Evolutionary conservation across 2,329 filamentous ascomycete species (phyloP).

Genomic region (Paecilomyces fulvus): DNA sequence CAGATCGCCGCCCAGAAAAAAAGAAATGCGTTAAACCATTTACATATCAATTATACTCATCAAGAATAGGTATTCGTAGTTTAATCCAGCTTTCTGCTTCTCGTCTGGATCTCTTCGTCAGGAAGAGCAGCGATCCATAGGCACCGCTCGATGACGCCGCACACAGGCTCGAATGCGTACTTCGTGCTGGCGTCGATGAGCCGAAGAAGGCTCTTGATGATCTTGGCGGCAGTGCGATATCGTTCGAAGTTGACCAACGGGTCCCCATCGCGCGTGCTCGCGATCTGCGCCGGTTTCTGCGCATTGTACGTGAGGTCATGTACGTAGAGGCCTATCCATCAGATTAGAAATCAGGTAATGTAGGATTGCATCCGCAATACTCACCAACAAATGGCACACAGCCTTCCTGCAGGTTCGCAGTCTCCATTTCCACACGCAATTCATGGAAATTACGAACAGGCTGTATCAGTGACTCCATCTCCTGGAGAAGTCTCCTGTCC

Average conservation of each 20-base stretch:
- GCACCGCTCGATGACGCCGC: constrained; percentile 52
- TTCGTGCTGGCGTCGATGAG: constrained; percentile 56
- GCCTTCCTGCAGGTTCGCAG: constrained; percentile 48
- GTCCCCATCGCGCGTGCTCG: constrained; percentile 39
- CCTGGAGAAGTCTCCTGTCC: constrained; percentile 48
- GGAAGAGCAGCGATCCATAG: constrained; percentile 55
- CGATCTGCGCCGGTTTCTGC: constrained; percentile 54
- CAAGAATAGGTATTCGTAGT: not conserved
- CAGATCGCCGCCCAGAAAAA: not conserved
- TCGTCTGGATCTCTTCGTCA: constrained; percentile 47
- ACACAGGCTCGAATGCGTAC: constrained; percentile 51
- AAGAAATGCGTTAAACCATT: not conserved
- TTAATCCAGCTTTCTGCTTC: constrained; percentile 38
- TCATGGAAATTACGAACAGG: constrained; percentile 57
- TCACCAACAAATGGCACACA: constrained; percentile 59
- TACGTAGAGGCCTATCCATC: constrained; percentile 48
- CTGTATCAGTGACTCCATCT: constrained; percentile 54
- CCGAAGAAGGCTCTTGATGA: constrained; percentile 56
- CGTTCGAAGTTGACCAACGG: constrained; percentile 59
- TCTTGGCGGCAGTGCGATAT: constrained; percentile 55
- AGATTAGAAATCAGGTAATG: not conserved
- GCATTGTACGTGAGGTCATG: constrained; percentile 61
- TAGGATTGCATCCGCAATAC: constrained; percentile 9
- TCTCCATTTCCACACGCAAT: constrained; percentile 57
- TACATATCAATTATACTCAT: not conserved